A percentile compares a stretch with the other conserved stretches of the same genome.
These are phyloP conservation scores for Cordia subcordata DNA, from an alignment of 257 asterid species.

Conservation along the genomic window DNA sequence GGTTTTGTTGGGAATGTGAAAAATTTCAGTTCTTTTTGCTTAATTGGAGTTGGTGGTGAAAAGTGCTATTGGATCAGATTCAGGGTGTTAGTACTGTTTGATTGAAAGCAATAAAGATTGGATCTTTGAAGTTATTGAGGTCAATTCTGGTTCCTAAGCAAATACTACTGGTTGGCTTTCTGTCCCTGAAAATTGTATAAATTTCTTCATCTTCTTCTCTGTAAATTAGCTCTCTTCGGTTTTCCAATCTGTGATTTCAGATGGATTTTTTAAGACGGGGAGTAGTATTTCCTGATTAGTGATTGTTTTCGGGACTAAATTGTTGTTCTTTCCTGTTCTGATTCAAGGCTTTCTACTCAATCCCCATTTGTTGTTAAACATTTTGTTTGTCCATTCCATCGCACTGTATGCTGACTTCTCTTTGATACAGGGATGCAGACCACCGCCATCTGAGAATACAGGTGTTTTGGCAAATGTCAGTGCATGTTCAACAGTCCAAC, in stretches of 20 bases:
- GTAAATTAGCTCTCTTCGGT: too few species aligned
- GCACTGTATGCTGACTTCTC: slow-evolving; percentile 1
- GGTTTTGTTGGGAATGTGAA: too few species aligned
- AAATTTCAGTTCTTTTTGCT: background rate
- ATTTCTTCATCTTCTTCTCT: too few species aligned
- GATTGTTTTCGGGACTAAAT: too few species aligned
- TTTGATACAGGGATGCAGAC: slow-evolving; percentile 49
- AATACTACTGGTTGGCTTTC: too few species aligned
- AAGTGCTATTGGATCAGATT: too few species aligned
- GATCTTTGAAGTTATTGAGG: background rate
- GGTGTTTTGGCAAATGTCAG: slow-evolving; percentile 38
- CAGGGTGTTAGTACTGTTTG: background rate
- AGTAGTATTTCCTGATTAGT: too few species aligned
- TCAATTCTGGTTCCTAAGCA: background rate
- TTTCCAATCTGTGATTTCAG: too few species aligned
- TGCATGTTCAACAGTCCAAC: slow-evolving; percentile 52
- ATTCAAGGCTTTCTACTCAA: too few species aligned
- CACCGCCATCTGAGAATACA: slow-evolving; percentile 28
- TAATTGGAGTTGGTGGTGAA: background rate
- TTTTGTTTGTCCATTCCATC: background rate
- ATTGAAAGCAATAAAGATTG: background rate
- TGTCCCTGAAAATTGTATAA: too few species aligned
- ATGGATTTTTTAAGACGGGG: too few species aligned
- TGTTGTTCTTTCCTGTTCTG: too few species aligned
- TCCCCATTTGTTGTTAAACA: background rate